These are phyloP conservation scores for Solidago caesia DNA, from an alignment of 129 eudicot species.

Conservation along the genomic window DNA sequence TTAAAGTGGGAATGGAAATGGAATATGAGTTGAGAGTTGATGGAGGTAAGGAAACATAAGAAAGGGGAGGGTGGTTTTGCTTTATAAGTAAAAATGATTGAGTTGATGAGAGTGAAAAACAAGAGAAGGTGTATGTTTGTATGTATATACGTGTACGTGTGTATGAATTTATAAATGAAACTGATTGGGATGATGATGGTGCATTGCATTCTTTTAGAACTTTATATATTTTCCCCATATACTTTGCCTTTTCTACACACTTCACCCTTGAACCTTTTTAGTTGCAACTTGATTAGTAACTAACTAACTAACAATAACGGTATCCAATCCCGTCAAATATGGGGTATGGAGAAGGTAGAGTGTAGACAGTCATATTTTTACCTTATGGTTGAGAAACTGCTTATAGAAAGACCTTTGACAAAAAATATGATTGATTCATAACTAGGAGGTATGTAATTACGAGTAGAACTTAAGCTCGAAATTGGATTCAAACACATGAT, in stretches of 20 bases:
- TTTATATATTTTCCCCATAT: background rate
- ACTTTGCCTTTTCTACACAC: background rate
- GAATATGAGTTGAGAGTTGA: slow-evolving; percentile 10
- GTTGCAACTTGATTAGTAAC: background rate
- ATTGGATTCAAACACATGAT: too few relatives aligned
- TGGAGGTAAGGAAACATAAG: slow-evolving; percentile 26
- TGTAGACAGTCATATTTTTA: too few relatives aligned
- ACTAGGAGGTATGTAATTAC: too few relatives aligned
- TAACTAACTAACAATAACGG: too few relatives aligned
- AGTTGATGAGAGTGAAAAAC: slow-evolving; percentile 24
- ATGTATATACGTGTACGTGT: background rate
- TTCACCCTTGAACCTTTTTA: slow-evolving; percentile 1
- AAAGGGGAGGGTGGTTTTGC: slow-evolving; percentile 22
- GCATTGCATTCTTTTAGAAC: background rate
- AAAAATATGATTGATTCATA: too few relatives aligned
- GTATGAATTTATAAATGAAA: slow-evolving; percentile 24
- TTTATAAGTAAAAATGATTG: slow-evolving; percentile 20
- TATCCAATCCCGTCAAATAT: too few relatives aligned
- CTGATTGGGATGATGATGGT: background rate
- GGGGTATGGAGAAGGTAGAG: too few relatives aligned
- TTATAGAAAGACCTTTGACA: too few relatives aligned
- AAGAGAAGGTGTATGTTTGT: slow-evolving; percentile 3
- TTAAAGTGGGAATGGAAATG: slow-evolving; percentile 17
- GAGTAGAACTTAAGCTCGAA: too few relatives aligned
- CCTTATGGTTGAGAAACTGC: too few relatives aligned